Base-by-base conservation (phyloP, 2,329 filamentous ascomycete species). In the Cladophialophora chaetospira region DNA sequence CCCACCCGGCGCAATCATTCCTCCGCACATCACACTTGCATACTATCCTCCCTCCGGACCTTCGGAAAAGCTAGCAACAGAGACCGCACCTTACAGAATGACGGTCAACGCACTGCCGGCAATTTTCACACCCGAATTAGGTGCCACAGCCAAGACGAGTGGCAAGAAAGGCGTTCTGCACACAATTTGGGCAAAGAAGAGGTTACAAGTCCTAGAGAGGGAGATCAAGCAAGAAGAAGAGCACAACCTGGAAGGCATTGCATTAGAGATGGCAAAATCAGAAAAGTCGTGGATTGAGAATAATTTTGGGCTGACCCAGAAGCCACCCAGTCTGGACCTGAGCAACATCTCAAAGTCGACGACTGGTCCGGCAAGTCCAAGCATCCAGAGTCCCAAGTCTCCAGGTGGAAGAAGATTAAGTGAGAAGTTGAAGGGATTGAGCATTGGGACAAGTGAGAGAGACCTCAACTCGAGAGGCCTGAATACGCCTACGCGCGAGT, bases 171-270 rank as follows among this genome's bases (percentile, higher is more conserved):
- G 91, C 1, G 89, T 96, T 1, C 74, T 96, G 58, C 92, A 96
- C 69, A 96, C 90, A 1, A 85, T 93, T 56, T 97, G 92, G 91
- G 92, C 89, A 15, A 91, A 91, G 77, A 87, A 89, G 71, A 80
- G 91, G 38, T 75, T 96, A 19, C 83, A 85, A 28, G 86, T 88
- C 61, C 76, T 96, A 45, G 84, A 91, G 49, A 79, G 79, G 56
- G 91, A 96, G 76, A 93, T 96, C 65, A 83, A 82, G 8, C 76
- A 77, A 5, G 91, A 96, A 75, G 82, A 87, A 68, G 81, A 81
- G 65, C 77, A 79, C 61, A 96, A 95, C 68, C 81, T 82, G 10
- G 91, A 96, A 74, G 88, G 91, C 17, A 83, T 96, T 15, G 91
- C 88, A 1, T 75, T 95, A 54, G 85, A 90, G 69, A 96, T 96